Percentiles rank a stretch among this genome's conserved stretches.
These are phyloP conservation scores for Phytopythium aichiense DNA, from an alignment of 352 stramenopile genomes.

Conservation along the genomic window DNA sequence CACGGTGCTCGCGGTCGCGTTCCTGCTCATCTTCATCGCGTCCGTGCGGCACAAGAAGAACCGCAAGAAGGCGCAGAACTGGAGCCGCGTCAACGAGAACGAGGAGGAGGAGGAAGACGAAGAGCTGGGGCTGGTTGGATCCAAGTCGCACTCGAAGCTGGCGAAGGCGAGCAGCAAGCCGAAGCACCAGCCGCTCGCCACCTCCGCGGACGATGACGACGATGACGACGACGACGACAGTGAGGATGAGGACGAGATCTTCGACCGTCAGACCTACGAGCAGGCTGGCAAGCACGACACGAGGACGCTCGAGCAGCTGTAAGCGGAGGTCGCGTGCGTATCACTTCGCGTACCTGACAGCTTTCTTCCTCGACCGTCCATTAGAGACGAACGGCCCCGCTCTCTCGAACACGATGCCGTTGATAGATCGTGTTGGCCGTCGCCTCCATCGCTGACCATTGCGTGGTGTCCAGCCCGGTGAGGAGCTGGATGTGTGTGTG, in stretches of 20 bases:
- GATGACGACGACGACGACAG: conserved; percentile 30
- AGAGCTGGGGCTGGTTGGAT: conserved; percentile 45
- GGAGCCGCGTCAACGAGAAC: conserved; percentile 61
- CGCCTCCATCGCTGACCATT: not conserved
- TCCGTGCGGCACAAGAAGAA: conserved; percentile 61
- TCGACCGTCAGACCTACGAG: conserved; percentile 41
- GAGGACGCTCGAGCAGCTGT: conserved; percentile 56
- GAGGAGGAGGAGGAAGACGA: conserved; percentile 62
- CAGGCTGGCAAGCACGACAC: conserved; percentile 46
- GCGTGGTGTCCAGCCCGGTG: not conserved
- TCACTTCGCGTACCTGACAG: not conserved
- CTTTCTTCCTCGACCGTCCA: not conserved
- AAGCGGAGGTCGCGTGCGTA: conserved; percentile 6
- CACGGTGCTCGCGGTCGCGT: conserved; percentile 62
- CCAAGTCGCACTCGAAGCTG: conserved; percentile 5
- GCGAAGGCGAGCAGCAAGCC: conserved; percentile 18
- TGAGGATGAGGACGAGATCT: conserved; percentile 74
- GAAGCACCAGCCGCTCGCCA: conserved; percentile 36
- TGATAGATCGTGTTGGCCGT: not conserved
- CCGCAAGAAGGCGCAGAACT: conserved; percentile 49
- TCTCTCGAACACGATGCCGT: not conserved
- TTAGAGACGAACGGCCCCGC: not conserved
- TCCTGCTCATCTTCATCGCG: conserved; percentile 58
- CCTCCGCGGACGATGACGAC: conserved; percentile 29
- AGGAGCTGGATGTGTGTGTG: no score